Evolutionary conservation across 1,284 basidiomycete genomes (phyloP), one percentile per base, ranked within the genome.

Genomic region (Pyrrhoderma noxium): DNA sequence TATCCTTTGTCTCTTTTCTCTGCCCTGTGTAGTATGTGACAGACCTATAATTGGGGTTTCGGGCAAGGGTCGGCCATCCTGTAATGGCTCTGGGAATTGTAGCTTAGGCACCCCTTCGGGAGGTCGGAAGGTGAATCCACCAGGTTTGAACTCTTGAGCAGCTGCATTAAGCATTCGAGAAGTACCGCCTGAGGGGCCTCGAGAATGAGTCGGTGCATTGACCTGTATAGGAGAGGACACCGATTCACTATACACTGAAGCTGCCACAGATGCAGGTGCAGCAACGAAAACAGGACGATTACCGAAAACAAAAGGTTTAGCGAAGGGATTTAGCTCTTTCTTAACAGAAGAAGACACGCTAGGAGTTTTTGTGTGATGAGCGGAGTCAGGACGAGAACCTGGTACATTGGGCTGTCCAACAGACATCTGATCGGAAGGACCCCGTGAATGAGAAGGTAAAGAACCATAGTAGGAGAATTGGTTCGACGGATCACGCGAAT

Each of bases 241-340:
- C 51, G 60, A 49, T 56, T 66, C 49, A 37, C 44, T 51, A 45
- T 41, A 50, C 39, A 45, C 41, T 22, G 49, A 55, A 42, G 38
- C 47, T 11, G 56, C 47, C 18, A 57, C 57, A 3, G 59, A 56
- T 4, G 23, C 49, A 25, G 59, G n/a, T 1, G 38, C 52, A 27
- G 52, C 37, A 14, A 42, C 31, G 23, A 50, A 34, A 9, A 21
- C 23, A 35, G 50, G 21, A 35, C 56, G 53, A 1, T 45, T 47
- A 19, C 84, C 85, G 63, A 89, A 89, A 7, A 88, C 81, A 57
- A 90, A 90, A 0, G 87, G 85, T 60, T 86, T 87, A 8, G 87
- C 87, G 51, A 78, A 72, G 0, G 87, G 87, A 62, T 90, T 90
- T 45, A 90, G 75, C 1, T 75, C 64, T 55, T 64, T 71, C 1